Conservation (phyloP, 2,329 filamentous ascomycete genomes). For the Neofusicoccum parvum region DNA sequence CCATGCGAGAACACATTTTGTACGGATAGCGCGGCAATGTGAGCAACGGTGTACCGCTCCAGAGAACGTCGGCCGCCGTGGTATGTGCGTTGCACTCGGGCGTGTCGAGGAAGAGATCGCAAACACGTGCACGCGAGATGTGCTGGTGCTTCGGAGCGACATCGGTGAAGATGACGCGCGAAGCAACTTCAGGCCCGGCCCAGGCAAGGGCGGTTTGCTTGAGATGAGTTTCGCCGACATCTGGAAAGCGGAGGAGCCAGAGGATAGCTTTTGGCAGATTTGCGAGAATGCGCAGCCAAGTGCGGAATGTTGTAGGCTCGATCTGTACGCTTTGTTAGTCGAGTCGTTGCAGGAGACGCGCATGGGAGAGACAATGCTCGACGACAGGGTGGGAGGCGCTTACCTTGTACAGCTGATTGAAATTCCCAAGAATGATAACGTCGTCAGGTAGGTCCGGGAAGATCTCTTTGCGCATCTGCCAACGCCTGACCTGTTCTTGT, state of each 20-base stretch:
- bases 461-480: conserved; percentile 90
- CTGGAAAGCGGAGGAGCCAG: conserved; percentile 96
- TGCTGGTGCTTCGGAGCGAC: conserved; percentile 94
- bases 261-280: conserved; percentile 84
- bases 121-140: conserved; percentile 86
- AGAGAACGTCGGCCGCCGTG: conserved; percentile 92
- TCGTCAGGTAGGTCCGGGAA: conserved; percentile 84
- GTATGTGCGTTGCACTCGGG: conserved; percentile 98
- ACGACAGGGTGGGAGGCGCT: conserved; percentile 27
- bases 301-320: conserved; percentile 93
- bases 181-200: conserved; percentile 83
- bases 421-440: conserved; percentile 90
- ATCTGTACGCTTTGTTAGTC: conserved; percentile 61
- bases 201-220: conserved; percentile 77
- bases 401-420: conserved; percentile 99
- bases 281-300: conserved; percentile 89
- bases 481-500: conserved; percentile 77
- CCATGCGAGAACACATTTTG: conserved; percentile 99
- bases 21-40: conserved; percentile 90
- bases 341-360: background rate
- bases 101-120: conserved; percentile 94
- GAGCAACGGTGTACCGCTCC: conserved; percentile 91
- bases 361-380: background rate
- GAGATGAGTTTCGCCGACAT: conserved; percentile 85
- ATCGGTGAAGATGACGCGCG: conserved; percentile 90